Conservation (phyloP, 495 filamentous ascomycete species). For the Talaromyces thailandensis region DNA sequence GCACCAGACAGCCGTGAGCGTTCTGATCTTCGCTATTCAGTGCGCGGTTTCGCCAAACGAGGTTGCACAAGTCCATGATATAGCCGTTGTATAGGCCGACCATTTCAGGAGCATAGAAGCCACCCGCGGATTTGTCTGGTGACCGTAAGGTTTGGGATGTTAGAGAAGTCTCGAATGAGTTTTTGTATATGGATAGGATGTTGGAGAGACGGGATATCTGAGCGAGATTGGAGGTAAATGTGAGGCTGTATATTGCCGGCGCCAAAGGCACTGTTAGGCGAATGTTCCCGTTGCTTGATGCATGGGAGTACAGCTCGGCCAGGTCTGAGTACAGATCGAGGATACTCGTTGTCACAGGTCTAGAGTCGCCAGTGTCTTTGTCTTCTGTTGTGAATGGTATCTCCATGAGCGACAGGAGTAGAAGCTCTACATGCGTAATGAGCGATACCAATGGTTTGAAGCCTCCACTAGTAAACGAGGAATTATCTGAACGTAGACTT, state of each 20-base stretch:
- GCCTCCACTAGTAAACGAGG: conserved; percentile 15
- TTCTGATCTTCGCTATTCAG: conserved; percentile 60
- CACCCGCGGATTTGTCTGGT: conserved; percentile 4
- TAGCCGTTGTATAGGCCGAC: conserved; percentile 73
- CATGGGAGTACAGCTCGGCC: conserved; percentile 45
- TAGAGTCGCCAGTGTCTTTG: conserved; percentile 7
- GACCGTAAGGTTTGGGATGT: conserved; percentile 23
- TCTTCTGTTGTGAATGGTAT: conserved; percentile 20
- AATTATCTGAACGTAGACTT: conserved; percentile 20
- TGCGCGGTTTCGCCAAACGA: conserved; percentile 71
- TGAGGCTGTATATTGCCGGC: conserved; percentile 58
- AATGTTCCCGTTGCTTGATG: conserved; percentile 37
- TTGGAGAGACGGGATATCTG: conserved; percentile 64
- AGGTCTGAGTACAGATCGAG: conserved; percentile 61
- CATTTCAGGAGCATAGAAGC: conserved; percentile 20
- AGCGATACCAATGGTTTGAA: conserved; percentile 35
- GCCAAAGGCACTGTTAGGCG: conserved; percentile 60
- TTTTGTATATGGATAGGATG: conserved; percentile 60
- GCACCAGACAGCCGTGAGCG: conserved; percentile 63
- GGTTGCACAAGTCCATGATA: conserved; percentile 85
- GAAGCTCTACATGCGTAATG: conserved; percentile 48
- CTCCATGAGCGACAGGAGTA: conserved; percentile 55
- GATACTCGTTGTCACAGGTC: conserved; percentile 31
- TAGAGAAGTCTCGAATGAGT: conserved; percentile 62
- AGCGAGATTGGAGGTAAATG: conserved; percentile 52